Percentiles rank a stretch among this genome's conserved stretches.
Conservation (phyloP, 805 yeast species). For the Blastobotrys terrestris region DNA sequence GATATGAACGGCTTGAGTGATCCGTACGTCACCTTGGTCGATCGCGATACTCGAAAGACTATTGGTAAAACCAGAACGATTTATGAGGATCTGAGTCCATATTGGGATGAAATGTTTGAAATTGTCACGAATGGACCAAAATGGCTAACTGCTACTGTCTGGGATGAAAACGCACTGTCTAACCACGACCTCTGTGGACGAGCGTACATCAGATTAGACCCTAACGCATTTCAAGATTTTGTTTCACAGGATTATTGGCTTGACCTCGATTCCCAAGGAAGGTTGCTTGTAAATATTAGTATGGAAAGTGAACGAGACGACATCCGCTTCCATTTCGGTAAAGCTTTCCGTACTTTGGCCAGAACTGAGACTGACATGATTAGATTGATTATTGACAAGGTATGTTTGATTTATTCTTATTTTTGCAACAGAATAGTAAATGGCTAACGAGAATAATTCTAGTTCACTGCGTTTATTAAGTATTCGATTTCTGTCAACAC, state of each 20-base stretch:
- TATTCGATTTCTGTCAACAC: constrained; percentile 52
- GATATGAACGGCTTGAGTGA: constrained; percentile 44
- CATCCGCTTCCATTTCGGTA: constrained; percentile 74
- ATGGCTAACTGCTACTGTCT: constrained; percentile 53
- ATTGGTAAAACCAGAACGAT: constrained; percentile 67
- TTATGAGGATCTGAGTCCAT: constrained; percentile 57
- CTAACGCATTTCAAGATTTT: constrained; percentile 55
- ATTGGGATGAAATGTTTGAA: constrained; percentile 87
- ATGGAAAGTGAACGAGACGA: constrained; percentile 77
- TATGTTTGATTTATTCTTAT: too few relatives aligned
- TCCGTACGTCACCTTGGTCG: constrained; percentile 58
- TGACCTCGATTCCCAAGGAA: constrained; percentile 64
- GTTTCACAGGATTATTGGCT: constrained; percentile 55
- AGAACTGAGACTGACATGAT: constrained; percentile 63
- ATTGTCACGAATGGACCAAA: constrained; percentile 38
- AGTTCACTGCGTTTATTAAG: constrained; percentile 57
- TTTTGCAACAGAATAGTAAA: too few relatives aligned
- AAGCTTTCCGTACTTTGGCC: constrained; percentile 58
- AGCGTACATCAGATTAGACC: constrained; percentile 53
- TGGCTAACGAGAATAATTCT: too few relatives aligned
- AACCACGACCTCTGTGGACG: constrained; percentile 64
- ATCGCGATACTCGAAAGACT: constrained; percentile 46
- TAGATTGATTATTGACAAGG: constrained; percentile 65
- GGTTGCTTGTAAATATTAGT: constrained; percentile 57
- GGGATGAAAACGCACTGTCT: constrained; percentile 56